Evolutionary conservation across 2,329 filamentous ascomycete genomes (phyloP).

Genomic region (Fusarium illudens): DNA sequence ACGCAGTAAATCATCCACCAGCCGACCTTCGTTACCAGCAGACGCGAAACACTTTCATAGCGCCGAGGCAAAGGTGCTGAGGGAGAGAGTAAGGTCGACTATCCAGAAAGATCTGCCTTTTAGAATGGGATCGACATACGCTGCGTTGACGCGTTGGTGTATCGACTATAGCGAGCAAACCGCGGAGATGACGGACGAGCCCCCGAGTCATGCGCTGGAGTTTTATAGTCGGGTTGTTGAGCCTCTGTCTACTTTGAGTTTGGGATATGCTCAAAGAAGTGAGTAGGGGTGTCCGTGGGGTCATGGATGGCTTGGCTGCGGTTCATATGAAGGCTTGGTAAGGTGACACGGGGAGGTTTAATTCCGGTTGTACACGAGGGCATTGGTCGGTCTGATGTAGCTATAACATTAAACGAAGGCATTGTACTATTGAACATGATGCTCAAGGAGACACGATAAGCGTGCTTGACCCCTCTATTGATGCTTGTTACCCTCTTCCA

Average conservation of each 20-base stretch:
- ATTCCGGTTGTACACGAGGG: background rate
- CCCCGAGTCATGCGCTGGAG: background rate
- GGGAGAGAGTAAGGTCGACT: background rate
- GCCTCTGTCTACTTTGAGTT: background rate
- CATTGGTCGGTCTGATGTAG: background rate
- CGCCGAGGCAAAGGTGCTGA: background rate
- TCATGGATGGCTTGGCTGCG: background rate
- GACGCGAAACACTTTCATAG: background rate
- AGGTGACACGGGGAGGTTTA: background rate
- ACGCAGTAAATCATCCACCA: background rate
- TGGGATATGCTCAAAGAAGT: background rate
- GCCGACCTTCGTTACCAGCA: background rate
- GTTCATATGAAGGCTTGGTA: background rate
- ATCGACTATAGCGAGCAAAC: background rate
- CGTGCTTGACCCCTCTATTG: background rate
- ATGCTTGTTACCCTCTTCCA: background rate
- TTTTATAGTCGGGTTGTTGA: conserved; percentile 2
- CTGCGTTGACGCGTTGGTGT: background rate
- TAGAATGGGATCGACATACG: background rate
- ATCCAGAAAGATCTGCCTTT: background rate
- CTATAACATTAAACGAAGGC: background rate
- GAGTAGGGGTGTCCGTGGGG: background rate
- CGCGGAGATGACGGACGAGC: background rate
- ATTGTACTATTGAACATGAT: too few relatives aligned
- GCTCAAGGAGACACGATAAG: background rate